Conservation (phyloP, 768 basidiomycete species). For the Trametes gibbosa region DNA sequence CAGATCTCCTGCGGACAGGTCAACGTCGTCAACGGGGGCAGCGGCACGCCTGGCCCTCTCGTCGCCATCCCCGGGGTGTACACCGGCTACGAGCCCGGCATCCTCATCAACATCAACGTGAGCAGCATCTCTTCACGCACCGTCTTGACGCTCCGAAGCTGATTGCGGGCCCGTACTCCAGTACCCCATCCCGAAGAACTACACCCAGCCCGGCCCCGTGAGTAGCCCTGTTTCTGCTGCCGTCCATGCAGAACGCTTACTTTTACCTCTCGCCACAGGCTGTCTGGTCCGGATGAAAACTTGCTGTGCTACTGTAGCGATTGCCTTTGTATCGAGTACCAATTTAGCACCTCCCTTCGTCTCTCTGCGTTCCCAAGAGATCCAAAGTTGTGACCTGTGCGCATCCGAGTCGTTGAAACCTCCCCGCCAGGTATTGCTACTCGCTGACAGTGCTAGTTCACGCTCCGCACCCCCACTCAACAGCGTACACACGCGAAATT, state of each 20-base stretch:
- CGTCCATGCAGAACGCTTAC: too few species aligned
- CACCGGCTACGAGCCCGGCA: constrained; percentile 31
- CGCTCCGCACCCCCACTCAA: neutral
- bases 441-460: too few species aligned
- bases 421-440: too few species aligned
- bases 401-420: too few species aligned
- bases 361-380: too few species aligned
- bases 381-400: neutral
- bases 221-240: neutral
- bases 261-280: neutral
- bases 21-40: constrained; percentile 31
- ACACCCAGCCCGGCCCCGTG: constrained; percentile 18
- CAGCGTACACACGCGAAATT: neutral
- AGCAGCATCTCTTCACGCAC: constrained; percentile 1
- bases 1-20: constrained; percentile 32
- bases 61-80: constrained; percentile 32
- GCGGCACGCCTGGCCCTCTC: constrained; percentile 28
- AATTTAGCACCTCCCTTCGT: neutral
- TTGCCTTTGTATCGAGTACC: constrained; percentile 1
- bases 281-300: constrained; percentile 19
- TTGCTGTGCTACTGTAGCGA: neutral
- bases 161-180: neutral
- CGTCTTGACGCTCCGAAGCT: neutral
- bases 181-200: constrained; percentile 23
- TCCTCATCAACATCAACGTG: constrained; percentile 33